Evolutionary conservation across 768 basidiomycete species (phyloP), one percentile per base, ranked within the genome.

Genomic region (Suillus paluster): DNA sequence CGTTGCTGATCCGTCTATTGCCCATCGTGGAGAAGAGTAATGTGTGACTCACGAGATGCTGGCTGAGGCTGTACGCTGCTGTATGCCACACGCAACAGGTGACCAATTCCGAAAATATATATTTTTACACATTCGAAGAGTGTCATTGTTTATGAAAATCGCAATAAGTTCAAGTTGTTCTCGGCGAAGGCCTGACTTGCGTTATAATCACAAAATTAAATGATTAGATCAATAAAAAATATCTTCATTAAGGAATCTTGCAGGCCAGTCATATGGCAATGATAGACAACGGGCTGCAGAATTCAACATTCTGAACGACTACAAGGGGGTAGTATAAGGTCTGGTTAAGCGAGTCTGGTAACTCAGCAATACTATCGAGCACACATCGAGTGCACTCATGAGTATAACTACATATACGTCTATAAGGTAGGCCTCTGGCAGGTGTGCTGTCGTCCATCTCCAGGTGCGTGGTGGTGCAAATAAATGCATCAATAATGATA

Each of bases 391-490:
- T 50, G 30, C 19, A 33, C 30, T 50, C 30, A 30, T 50, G 30
- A 33, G 19, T 11, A 50, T 50, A 50, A 33, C n/a, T n/a, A n/a
- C 33, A 21, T 36, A 53, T 34, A 36, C 33, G 14, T 30, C 19
- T 19, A n/a, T 50, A 50, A 50, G 30, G 49, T 50, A 50, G 27
- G 49, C 48, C 25, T 33, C 49, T 50, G 10, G 49, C n/a, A 27
- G 30, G 30, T 30, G 30, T 30, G 30, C 30, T n/a, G 19, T 42
- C 19, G 17, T 54, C 53, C 17, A 39, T 55, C 19, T 27, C 23
- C 36, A n/a, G 6, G 38, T n/a, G 17, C 3, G 17, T 39, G 54
- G 36, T 55, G 36, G 17, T 39, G 23, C 30, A 25, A 55, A 55
- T 39, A 39, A 30, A 38, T 7, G 5, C 23, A 39, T 55, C 54